A percentile compares a stretch with the other conserved stretches of the same genome.
Evolutionary conservation across 2,329 filamentous ascomycete genomes (phyloP).

Genomic region (Pezicula rhizophila): DNA sequence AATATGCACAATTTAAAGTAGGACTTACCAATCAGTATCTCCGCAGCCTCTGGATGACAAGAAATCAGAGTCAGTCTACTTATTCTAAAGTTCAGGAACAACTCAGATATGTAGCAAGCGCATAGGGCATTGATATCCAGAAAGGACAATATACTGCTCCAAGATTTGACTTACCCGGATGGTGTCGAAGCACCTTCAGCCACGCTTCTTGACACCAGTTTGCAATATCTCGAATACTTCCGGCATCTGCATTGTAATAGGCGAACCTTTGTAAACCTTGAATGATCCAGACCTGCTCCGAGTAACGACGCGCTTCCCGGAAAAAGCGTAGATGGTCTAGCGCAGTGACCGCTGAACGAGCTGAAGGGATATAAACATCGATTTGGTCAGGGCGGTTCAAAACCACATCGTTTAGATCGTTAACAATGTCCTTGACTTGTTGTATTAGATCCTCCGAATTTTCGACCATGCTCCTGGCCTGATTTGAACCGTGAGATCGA

Average conservation of each 20-base stretch:
- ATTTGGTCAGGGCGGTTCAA: constrained; percentile 21
- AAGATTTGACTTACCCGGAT: constrained; percentile 22
- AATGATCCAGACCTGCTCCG: constrained; percentile 36
- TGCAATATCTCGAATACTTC: constrained; percentile 37
- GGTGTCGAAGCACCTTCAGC: constrained; percentile 36
- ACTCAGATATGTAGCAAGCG: too few relatives aligned
- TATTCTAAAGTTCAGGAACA: too few relatives aligned
- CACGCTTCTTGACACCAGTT: constrained; percentile 43
- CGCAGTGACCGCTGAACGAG: constrained; percentile 32
- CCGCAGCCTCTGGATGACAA: constrained; percentile 28
- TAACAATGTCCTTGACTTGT: constrained; percentile 23
- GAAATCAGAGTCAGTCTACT: too few relatives aligned
- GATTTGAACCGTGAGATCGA: constrained; percentile 4
- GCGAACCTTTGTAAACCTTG: constrained; percentile 42
- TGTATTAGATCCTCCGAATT: constrained; percentile 19
- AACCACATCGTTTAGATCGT: constrained; percentile 20
- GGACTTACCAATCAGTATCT: constrained; percentile 34
- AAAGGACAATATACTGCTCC: too few relatives aligned
- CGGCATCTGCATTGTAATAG: constrained; percentile 41
- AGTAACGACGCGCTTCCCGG: constrained; percentile 26
- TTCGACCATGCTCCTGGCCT: constrained; percentile 10
- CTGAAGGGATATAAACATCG: constrained; percentile 29
- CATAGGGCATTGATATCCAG: too few relatives aligned
- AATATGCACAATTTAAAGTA: background rate
- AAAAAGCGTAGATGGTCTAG: constrained; percentile 34